phyloP scores from a whole-genome alignment of 805 yeast genomes.

The Candida orba region DNA sequence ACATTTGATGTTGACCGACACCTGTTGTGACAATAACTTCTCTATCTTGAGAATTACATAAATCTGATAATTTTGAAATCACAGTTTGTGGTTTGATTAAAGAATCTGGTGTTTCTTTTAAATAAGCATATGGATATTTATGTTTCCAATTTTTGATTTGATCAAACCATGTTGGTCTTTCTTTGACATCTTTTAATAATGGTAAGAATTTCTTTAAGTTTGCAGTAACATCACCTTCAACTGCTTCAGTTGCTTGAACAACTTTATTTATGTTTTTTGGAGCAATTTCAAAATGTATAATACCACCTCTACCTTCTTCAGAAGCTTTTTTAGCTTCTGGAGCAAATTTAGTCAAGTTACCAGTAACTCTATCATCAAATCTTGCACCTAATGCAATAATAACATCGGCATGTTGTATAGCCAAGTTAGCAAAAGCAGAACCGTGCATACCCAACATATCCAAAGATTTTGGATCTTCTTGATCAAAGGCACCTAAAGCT shows the following conservation, averaged over 20 bases:
- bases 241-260: conserved; percentile 90
- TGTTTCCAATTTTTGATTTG: conserved; percentile 75
- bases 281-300: conserved; percentile 89
- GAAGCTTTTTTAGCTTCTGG: conserved; percentile 92
- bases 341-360: conserved; percentile 79
- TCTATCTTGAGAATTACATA: conserved; percentile 54
- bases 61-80: conserved; percentile 66
- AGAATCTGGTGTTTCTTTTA: conserved; percentile 71
- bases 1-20: conserved; percentile 99
- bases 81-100: conserved; percentile 91
- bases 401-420: conserved; percentile 89
- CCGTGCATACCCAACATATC: conserved; percentile 99
- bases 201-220: conserved; percentile 73
- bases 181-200: conserved; percentile 51
- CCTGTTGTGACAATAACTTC: conserved; percentile 92
- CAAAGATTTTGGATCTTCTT: conserved; percentile 79
- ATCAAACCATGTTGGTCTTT: conserved; percentile 75
- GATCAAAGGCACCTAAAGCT: conserved; percentile 92
- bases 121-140: conserved; percentile 80
- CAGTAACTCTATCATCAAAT: conserved; percentile 97
- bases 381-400: conserved; percentile 94
- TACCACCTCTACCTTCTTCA: conserved; percentile 85
- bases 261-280: conserved; percentile 98
- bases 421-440: conserved; percentile 86
- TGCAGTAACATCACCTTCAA: conserved; percentile 90